Evolutionary conservation across 2,329 filamentous ascomycete genomes (phyloP).

Genomic region (Calonectria hongkongensis): DNA sequence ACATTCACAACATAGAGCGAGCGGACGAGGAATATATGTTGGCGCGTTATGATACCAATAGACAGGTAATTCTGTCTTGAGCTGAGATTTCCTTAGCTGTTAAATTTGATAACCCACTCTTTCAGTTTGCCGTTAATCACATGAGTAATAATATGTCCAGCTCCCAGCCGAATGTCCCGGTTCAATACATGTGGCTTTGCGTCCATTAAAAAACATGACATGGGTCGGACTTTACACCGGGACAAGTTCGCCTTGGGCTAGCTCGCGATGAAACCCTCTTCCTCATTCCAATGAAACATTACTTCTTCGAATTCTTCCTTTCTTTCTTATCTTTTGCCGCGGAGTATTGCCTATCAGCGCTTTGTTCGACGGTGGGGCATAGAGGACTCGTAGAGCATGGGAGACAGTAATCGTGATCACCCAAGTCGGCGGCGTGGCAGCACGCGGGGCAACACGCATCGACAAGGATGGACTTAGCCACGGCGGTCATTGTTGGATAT

Average conservation of each 20-base stretch:
- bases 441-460: slow-evolving; percentile 56
- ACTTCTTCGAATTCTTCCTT: slow-evolving; percentile 20
- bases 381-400: slow-evolving; percentile 53
- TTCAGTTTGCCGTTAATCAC: slow-evolving; percentile 2
- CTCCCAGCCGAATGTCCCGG: background rate
- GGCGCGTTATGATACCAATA: slow-evolving; percentile 42
- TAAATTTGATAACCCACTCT: slow-evolving; percentile 19
- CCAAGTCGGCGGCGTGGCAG: slow-evolving; percentile 57
- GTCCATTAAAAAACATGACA: too few relatives aligned
- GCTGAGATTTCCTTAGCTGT: slow-evolving; percentile 34
- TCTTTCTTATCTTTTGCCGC: slow-evolving; percentile 25
- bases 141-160: slow-evolving; percentile 1
- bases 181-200: background rate
- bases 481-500: slow-evolving; percentile 24
- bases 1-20: slow-evolving; percentile 37
- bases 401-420: slow-evolving; percentile 58
- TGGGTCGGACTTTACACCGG: background rate
- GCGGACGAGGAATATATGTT: slow-evolving; percentile 35
- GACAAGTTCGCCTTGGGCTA: background rate
- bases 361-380: slow-evolving; percentile 35
- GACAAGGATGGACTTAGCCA: slow-evolving; percentile 5
- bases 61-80: slow-evolving; percentile 33
- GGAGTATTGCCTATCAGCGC: background rate
- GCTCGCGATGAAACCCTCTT: background rate
- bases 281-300: background rate